A percentile compares a stretch with the other conserved stretches of the same genome.
Conservation (phyloP, 2,329 filamentous ascomycete genomes). For the Lasiodiplodia theobromae region DNA sequence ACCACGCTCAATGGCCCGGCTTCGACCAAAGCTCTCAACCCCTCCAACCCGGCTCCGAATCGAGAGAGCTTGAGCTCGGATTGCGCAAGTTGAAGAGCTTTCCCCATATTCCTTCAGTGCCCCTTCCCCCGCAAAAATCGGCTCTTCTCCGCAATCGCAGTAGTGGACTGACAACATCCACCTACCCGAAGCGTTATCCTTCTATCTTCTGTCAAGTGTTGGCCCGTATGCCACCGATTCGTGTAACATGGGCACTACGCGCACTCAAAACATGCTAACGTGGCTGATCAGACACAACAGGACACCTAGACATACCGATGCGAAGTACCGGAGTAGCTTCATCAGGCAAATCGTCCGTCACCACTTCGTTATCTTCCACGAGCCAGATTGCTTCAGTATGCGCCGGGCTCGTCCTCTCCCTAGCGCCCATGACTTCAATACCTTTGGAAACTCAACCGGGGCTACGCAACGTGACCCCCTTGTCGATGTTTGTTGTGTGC, state of each 20-base stretch:
- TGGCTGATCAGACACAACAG: constrained; percentile 17
- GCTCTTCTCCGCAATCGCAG: constrained; percentile 17
- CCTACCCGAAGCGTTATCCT: neutral
- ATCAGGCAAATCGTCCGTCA: constrained; percentile 9
- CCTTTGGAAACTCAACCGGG: neutral
- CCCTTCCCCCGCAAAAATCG: constrained; percentile 18
- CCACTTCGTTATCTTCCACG: neutral
- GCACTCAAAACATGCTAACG: constrained; percentile 20
- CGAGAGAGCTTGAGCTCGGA: constrained; percentile 15
- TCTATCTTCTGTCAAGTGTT: neutral
- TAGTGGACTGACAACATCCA: constrained; percentile 5
- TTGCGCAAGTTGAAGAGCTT: constrained; percentile 6
- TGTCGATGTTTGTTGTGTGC: neutral
- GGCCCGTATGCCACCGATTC: neutral
- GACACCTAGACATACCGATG: neutral
- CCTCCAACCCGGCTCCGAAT: neutral
- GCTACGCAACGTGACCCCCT: neutral
- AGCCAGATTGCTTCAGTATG: neutral
- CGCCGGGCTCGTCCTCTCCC: neutral
- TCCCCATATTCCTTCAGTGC: constrained; percentile 14
- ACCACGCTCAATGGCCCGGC: constrained; percentile 11
- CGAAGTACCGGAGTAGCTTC: constrained; percentile 16
- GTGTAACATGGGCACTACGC: constrained; percentile 2
- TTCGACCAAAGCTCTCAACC: constrained; percentile 10
- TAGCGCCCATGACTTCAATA: neutral